phyloP scores from a whole-genome alignment of 1,284 basidiomycete genomes.

The Cerrena zonata region DNA sequence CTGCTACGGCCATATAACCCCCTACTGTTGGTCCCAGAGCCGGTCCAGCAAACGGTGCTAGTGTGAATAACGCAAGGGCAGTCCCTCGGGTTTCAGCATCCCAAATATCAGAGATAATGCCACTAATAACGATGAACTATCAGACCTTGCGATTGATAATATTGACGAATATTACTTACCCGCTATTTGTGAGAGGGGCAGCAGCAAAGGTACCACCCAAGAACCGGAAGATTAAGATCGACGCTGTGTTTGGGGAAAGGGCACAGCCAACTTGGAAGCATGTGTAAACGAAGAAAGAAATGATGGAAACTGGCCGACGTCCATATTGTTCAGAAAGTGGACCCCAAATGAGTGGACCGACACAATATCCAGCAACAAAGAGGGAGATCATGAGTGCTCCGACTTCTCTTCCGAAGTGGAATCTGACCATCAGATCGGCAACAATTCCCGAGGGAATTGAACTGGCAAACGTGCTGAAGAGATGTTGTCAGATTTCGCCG shows the following conservation, averaged over 20 bases:
- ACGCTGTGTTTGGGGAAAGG: slow-evolving; percentile 25
- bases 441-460: slow-evolving; percentile 49
- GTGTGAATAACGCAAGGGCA: slow-evolving; percentile 30
- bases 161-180: slow-evolving; percentile 17
- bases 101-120: slow-evolving; percentile 32
- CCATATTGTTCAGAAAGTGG: slow-evolving; percentile 57
- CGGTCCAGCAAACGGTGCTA: slow-evolving; percentile 75
- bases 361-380: slow-evolving; percentile 41
- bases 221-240: slow-evolving; percentile 28
- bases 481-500: neutral
- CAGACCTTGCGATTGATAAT: neutral
- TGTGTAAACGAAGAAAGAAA: slow-evolving; percentile 28
- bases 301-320: slow-evolving; percentile 61
- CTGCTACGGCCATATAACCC: slow-evolving; percentile 45
- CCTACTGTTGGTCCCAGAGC: slow-evolving; percentile 61
- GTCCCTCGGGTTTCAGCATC: slow-evolving; percentile 31
- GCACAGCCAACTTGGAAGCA: slow-evolving; percentile 29
- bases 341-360: slow-evolving; percentile 62
- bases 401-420: slow-evolving; percentile 50
- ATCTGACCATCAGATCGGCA: slow-evolving; percentile 42
- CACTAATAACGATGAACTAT: slow-evolving; percentile 16
- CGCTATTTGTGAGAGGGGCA: slow-evolving; percentile 27
- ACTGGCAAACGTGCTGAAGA: slow-evolving; percentile 53
- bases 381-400: slow-evolving; percentile 35
- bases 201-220: slow-evolving; percentile 28